Evolutionary conservation across 495 filamentous ascomycete genomes (phyloP), one percentile per base, ranked within the genome.

Genomic region (Talaromyces adpressus): DNA sequence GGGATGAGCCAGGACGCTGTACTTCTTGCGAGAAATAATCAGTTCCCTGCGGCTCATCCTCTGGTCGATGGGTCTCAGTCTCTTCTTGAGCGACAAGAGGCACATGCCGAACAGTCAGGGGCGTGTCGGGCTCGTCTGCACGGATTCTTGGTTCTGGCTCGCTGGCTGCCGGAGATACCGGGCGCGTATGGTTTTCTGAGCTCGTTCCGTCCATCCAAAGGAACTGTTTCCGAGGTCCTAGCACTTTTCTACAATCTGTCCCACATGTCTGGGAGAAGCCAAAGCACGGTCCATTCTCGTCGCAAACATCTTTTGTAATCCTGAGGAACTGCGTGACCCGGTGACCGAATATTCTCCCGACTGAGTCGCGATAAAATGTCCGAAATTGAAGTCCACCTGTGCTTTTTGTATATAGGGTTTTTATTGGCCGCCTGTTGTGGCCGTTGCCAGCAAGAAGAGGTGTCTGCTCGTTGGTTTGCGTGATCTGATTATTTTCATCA

Each of bases 221-320:
- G 27, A 29, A 29, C 4, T 23, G 11, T 6, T 53, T 62, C 8
- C 60, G 25, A 23, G 45, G 22, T 22, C 45, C 60, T 32, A 51
- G 27, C 18, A 62, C 60, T 34, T 62, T 62, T 25, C 41, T 86
- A 74, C 92, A 96, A 69, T 94, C 89, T 64, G 86, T 85, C 0
- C 90, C 91, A 70, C 92, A 97, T 5, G 90, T 89, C 70, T 95
- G 90, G 0, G 90, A 87, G 68, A 90, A 92, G 7, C 92, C 92
- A 64, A 83, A 93, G 69, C 92, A 97, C 0, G 89, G 88, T 0
- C 89, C 91, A 58, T 82, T 72, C 65, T 87, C 84, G 61, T 92
- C 89, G 67, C 92, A 96, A 34, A 84, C 77, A 0, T 80, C 54
- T 67, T 91, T 90, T 29, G 82, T 85, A 49, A 87, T 87, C 63